Conservation (phyloP, 1,284 basidiomycete species). For the Singerocomus rubriflavus region DNA sequence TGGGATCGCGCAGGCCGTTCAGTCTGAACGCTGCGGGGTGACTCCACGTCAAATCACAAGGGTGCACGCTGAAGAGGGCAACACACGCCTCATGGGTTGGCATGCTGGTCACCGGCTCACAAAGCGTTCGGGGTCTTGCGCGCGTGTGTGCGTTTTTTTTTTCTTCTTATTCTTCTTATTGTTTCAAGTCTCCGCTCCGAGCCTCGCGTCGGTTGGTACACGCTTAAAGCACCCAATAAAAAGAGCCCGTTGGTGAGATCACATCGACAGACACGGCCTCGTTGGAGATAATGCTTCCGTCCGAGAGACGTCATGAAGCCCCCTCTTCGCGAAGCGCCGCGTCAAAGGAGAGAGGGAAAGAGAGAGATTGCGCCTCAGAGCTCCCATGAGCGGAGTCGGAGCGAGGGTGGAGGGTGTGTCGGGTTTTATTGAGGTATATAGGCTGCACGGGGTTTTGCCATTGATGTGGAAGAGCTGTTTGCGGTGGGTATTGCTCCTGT, state of each 20-base stretch:
- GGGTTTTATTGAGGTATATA: conserved; percentile 18
- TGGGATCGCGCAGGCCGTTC: too few relatives aligned
- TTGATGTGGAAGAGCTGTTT: too few relatives aligned
- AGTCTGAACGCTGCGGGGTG: too few relatives aligned
- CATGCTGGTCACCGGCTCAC: too few relatives aligned
- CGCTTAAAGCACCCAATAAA: conserved; percentile 1
- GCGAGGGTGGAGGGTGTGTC: conserved; percentile 18
- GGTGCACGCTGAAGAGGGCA: too few relatives aligned
- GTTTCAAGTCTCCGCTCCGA: conserved; percentile 1
- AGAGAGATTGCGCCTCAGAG: conserved; percentile 15
- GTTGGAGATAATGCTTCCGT: conserved; percentile 19
- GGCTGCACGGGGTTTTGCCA: conserved; percentile 6
- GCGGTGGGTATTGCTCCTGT: neutral
- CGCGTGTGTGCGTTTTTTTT: too few relatives aligned
- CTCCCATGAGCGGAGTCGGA: conserved; percentile 23
- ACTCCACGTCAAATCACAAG: too few relatives aligned
- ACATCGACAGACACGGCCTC: conserved; percentile 1
- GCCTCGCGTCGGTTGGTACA: conserved; percentile 4
- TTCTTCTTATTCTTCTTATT: too few relatives aligned
- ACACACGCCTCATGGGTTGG: too few relatives aligned
- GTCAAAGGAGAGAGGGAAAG: too few relatives aligned
- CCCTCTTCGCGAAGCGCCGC: conserved; percentile 13
- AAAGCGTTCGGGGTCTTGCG: too few relatives aligned
- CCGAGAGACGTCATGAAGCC: neutral
- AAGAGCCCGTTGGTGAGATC: conserved; percentile 2